phyloP scores from a whole-genome alignment of 352 stramenopile species.

The Phytopythium sindhum region DNA sequence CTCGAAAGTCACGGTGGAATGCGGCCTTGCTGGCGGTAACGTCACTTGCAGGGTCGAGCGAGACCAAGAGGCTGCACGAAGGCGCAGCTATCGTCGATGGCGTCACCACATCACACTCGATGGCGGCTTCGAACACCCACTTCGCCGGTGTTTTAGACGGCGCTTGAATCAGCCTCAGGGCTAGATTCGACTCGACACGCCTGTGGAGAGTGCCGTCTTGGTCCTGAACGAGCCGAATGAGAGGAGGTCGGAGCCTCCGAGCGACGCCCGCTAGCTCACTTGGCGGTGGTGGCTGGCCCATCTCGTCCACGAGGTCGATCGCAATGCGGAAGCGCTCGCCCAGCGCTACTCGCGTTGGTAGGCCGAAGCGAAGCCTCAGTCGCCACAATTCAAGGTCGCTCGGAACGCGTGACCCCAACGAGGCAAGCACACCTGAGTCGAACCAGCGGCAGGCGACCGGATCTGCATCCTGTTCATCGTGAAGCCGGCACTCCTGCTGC shows the following conservation, averaged over 20 bases:
- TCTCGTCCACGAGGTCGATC: slow-evolving; percentile 57
- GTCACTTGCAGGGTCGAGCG: not conserved
- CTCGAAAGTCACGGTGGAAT: slow-evolving; percentile 18
- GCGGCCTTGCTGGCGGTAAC: not conserved
- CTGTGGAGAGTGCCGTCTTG: not conserved
- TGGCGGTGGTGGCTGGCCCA: slow-evolving; percentile 27
- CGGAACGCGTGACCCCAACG: slow-evolving; percentile 13
- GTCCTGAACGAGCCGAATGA: not conserved
- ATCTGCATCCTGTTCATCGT: not conserved
- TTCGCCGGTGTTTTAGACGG: not conserved
- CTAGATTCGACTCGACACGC: not conserved
- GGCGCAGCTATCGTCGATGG: not conserved
- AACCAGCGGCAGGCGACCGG: slow-evolving; percentile 9
- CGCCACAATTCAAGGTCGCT: slow-evolving; percentile 26
- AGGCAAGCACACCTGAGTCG: slow-evolving; percentile 7
- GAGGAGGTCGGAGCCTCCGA: not conserved
- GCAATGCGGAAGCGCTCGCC: slow-evolving; percentile 29
- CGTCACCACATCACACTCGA: not conserved
- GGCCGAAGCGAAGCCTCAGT: slow-evolving; percentile 45
- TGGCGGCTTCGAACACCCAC: not conserved
- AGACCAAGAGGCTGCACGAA: not conserved
- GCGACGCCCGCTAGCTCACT: not conserved
- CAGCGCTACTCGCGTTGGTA: slow-evolving; percentile 18
- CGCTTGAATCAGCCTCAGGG: not conserved
- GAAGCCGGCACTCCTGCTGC: not conserved